A percentile compares a stretch with the other conserved stretches of the same genome.
Conservation (phyloP, 176 grass and related monocot genomes). For the Paspalum notatum region DNA sequence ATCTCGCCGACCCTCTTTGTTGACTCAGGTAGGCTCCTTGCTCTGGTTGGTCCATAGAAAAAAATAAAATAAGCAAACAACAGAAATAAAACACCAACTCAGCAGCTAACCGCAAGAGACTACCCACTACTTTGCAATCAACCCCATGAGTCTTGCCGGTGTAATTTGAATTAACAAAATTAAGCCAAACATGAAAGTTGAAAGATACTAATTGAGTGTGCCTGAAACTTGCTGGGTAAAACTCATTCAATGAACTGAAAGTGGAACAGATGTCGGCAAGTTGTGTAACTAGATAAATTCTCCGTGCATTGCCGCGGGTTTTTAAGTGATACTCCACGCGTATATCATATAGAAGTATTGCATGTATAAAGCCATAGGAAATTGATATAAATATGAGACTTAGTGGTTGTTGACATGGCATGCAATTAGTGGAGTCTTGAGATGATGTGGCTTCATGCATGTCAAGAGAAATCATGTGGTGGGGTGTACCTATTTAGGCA, state of each 20-base stretch:
- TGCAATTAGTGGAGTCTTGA: no score
- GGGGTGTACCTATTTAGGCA: no score
- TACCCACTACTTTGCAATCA: neutral
- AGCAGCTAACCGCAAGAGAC: neutral
- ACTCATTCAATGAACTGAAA: conserved; percentile 6
- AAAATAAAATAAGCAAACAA: conserved; percentile 14
- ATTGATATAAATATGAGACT: no score
- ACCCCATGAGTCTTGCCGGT: neutral
- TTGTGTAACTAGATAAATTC: no score
- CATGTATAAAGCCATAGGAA: no score
- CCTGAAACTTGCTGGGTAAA: neutral
- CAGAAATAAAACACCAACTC: neutral
- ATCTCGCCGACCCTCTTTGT: neutral
- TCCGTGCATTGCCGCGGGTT: no score
- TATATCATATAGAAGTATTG: no score
- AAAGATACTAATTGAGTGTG: neutral
- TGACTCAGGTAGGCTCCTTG: neutral
- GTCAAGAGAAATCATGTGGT: no score
- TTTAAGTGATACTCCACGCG: no score
- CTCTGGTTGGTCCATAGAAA: neutral
- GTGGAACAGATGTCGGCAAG: neutral
- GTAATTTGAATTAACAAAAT: conserved; percentile 5
- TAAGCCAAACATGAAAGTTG: neutral
- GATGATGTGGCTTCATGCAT: no score
- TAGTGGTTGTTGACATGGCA: no score